Conservation (phyloP, 306 rosid genomes). For the Vigna unguiculata region DNA sequence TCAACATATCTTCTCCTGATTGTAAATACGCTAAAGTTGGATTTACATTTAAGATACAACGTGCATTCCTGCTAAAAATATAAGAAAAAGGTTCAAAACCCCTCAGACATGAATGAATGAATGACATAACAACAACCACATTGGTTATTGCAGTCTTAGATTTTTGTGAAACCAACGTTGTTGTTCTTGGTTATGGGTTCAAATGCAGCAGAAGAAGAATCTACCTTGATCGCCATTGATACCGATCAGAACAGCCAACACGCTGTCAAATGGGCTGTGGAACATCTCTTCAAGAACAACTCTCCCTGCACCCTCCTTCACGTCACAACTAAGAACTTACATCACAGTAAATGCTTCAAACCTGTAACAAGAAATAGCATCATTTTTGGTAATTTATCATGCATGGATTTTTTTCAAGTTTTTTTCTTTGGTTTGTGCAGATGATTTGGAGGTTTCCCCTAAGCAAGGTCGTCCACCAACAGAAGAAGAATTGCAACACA, state of each 20-base stretch:
- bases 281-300: constrained; percentile 48
- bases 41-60: not conserved
- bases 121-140: not conserved
- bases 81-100: not conserved
- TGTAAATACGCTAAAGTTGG: not conserved
- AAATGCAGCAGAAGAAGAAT: not conserved
- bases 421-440: constrained; percentile 32
- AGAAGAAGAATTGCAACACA: constrained; percentile 62
- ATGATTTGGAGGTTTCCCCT: constrained; percentile 36
- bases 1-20: too few species aligned
- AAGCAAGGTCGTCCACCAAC: constrained; percentile 65
- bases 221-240: constrained; percentile 65
- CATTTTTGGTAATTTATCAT: not conserved
- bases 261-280: constrained; percentile 87
- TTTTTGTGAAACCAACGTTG: not conserved
- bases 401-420: too few species aligned
- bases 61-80: not conserved
- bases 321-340: constrained; percentile 54
- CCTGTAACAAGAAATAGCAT: not conserved
- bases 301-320: constrained; percentile 65
- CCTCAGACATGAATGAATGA: not conserved
- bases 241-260: constrained; percentile 63
- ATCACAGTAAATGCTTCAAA: constrained; percentile 54
- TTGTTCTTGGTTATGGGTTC: not conserved
- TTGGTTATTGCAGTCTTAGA: not conserved